Evolutionary conservation across 139 green algal genomes (phyloP), one percentile per base, ranked within the genome.

Genomic region (Tetraselmis striata): DNA sequence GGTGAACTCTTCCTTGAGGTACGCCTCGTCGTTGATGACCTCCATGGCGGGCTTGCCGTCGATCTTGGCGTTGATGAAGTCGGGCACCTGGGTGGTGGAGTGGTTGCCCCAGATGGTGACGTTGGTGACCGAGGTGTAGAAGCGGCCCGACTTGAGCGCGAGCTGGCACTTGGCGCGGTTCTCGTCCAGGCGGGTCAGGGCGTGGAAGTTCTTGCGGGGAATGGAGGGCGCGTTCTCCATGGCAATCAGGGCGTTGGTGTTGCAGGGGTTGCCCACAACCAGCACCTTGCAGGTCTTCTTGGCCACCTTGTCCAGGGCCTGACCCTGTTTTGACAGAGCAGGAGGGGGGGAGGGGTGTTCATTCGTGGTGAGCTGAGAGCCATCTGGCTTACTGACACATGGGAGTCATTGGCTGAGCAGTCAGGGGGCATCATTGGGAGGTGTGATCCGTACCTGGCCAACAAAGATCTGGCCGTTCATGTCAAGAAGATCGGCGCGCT

Each of bases 101-200:
- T 98, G 95, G 90, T 98, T 98, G 83, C 95, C 95, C 95, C 95
- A 98, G 85, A 98, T 93, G 74, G 86, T 88, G 31, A 92, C 32
- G 87, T 96, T 95, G 80, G 83, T 93, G 30, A 98, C 89, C n/a
- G 84, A 89, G 76, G 93, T 95, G 87, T 97, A 98, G 89, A 97
- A 97, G 85, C 94, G 93, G 81, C 93, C 92, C 1, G 89, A 81
- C 89, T 97, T 96, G 27, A 97, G 80, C 22, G 93, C 95, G 76
- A 98, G 90, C 90, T 98, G 95, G 90, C 90, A 97, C 92, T 97
- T 98, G 85, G 95, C 95, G 74, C 95, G 88, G 90, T 95, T 95
- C 87, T 95, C 90, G 78, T 95, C 92, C 78, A 95, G 86, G 29
- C 91, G 88, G 28, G 92, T 95, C 22, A 96, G 86, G 23, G 92